These are phyloP conservation scores for Lentithecium fluviatile DNA, from an alignment of 495 filamentous ascomycete species.

Conservation along the genomic window DNA sequence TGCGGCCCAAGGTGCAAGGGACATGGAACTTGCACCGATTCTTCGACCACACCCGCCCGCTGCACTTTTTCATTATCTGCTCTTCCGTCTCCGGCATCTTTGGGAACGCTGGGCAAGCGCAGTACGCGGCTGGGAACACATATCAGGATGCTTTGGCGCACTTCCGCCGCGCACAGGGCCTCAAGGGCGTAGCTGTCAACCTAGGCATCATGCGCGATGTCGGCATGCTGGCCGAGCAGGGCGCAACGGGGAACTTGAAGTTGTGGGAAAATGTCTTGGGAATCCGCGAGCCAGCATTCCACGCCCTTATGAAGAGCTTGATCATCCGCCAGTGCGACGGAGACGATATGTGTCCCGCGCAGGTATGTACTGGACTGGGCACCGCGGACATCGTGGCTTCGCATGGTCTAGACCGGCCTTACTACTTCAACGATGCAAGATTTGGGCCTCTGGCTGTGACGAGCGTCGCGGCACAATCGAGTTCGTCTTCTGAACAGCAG, in stretches of 20 bases:
- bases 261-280: not conserved
- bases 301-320: too few species aligned
- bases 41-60: not conserved
- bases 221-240: slow-evolving; percentile 15
- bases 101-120: not conserved
- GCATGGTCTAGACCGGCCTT: too few species aligned
- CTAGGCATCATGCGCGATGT: slow-evolving; percentile 1
- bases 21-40: slow-evolving; percentile 14
- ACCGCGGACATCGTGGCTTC: too few species aligned
- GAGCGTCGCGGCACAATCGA: too few species aligned
- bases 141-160: slow-evolving; percentile 1
- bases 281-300: not conserved
- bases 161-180: not conserved
- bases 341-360: too few species aligned
- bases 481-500: too few species aligned
- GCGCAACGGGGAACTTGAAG: not conserved
- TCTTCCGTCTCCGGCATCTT: slow-evolving; percentile 3
- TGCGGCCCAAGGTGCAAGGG: slow-evolving; percentile 11
- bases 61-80: slow-evolving; percentile 21
- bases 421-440: too few species aligned
- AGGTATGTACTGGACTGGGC: too few species aligned
- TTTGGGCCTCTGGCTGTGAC: too few species aligned
- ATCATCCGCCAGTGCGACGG: too few species aligned
- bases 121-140: slow-evolving; percentile 7
- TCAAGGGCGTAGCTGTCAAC: not conserved